phyloP scores from a whole-genome alignment of 495 filamentous ascomycete genomes.

The Xylaria cubensis region DNA sequence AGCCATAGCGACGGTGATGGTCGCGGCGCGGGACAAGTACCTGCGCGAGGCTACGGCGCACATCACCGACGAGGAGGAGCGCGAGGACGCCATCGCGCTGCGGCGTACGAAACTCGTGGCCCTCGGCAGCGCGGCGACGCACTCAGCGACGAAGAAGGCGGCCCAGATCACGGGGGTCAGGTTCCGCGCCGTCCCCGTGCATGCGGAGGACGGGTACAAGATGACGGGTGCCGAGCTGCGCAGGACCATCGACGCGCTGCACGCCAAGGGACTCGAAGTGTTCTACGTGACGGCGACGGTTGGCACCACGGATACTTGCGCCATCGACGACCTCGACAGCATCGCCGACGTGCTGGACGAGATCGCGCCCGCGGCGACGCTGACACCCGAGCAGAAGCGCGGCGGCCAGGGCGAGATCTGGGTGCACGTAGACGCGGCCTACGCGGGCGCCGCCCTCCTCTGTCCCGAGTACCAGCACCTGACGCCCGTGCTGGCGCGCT shows the following conservation, averaged over 20 bases:
- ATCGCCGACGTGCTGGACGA: constrained; percentile 70
- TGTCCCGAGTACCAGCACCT: constrained; percentile 81
- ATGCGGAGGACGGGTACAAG: constrained; percentile 67
- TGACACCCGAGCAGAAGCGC: constrained; percentile 18
- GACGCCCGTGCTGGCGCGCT: constrained; percentile 63
- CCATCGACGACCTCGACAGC: constrained; percentile 78
- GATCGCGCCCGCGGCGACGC: constrained; percentile 48
- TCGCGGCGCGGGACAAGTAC: constrained; percentile 86
- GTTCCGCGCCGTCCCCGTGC: constrained; percentile 70
- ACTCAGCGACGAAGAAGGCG: constrained; percentile 85
- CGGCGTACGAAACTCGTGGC: constrained; percentile 77
- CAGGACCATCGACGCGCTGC: constrained; percentile 64
- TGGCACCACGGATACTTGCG: constrained; percentile 88
- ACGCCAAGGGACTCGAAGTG: constrained; percentile 72
- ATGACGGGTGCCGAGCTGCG: constrained; percentile 71
- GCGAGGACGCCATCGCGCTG: constrained; percentile 69
- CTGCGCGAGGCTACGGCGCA: constrained; percentile 63
- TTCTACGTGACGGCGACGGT: constrained; percentile 88
- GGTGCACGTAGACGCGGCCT: constrained; percentile 97
- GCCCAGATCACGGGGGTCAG: constrained; percentile 85
- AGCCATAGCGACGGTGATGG: constrained; percentile 83
- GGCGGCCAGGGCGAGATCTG: constrained; percentile 59
- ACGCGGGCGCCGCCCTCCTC: constrained; percentile 85
- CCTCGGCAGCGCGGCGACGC: constrained; percentile 78
- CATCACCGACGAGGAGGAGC: constrained; percentile 61